Evolutionary conservation across 306 rosid genomes (phyloP).

Genomic region (Abrus precatorius): DNA sequence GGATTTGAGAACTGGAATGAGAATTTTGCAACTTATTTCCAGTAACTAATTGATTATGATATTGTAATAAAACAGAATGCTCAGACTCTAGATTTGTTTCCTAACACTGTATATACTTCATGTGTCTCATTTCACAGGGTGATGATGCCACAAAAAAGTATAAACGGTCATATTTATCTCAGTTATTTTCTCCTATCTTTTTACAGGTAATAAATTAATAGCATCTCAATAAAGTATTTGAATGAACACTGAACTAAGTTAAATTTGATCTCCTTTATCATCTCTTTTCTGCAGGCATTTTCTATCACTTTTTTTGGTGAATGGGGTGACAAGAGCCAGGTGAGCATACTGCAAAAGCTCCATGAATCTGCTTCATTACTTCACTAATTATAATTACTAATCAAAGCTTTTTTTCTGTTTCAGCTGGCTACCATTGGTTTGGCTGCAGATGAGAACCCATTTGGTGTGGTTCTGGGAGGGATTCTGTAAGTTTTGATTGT

Average conservation of each 20-base stretch:
- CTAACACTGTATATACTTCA: conserved; percentile 14
- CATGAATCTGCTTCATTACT: conserved; percentile 39
- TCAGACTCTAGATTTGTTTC: not conserved
- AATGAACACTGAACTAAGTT: conserved; percentile 23
- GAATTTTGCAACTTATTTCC: conserved; percentile 22
- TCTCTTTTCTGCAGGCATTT: conserved; percentile 73
- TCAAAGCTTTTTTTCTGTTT: conserved; percentile 48
- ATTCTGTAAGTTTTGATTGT: conserved; percentile 70
- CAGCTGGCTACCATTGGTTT: conserved; percentile 95
- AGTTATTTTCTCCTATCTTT: conserved; percentile 82
- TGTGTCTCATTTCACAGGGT: conserved; percentile 58
- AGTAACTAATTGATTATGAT: conserved; percentile 29
- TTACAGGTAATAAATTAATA: conserved; percentile 65
- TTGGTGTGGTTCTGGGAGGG: conserved; percentile 97
- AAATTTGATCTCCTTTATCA: conserved; percentile 40
- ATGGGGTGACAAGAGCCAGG: conserved; percentile 99
- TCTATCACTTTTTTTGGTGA: conserved; percentile 96
- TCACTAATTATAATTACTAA: not conserved
- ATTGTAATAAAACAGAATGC: conserved; percentile 15
- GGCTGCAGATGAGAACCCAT: conserved; percentile 94
- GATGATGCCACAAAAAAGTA: conserved; percentile 73
- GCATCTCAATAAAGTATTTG: conserved; percentile 26
- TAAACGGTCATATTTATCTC: conserved; percentile 65
- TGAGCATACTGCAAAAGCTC: conserved; percentile 51
- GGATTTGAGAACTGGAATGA: conserved; percentile 7